Evolutionary conservation across 768 basidiomycete genomes (phyloP).

Genomic region (Lactifluus subvellereus): DNA sequence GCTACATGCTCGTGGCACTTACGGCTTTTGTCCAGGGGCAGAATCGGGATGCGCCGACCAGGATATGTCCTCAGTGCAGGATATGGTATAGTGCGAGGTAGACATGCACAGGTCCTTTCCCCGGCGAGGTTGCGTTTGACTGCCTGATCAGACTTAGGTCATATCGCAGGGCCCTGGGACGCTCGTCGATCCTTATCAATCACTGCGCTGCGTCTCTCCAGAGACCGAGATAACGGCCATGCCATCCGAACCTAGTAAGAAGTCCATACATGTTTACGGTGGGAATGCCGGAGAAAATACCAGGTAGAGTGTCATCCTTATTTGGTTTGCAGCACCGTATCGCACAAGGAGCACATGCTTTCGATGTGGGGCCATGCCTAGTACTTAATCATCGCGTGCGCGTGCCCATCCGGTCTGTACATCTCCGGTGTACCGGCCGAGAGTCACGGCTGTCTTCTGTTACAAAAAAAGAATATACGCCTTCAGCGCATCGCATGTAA

Average conservation of each 20-base stretch:
- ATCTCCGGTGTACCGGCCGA: conserved; percentile 3
- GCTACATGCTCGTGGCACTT: not conserved
- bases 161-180: not conserved
- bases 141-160: conserved; percentile 6
- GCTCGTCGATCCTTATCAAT: conserved; percentile 15
- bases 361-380: not conserved
- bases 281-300: conserved; percentile 6
- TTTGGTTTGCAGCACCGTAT: conserved; percentile 5
- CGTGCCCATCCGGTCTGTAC: not conserved
- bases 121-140: not conserved
- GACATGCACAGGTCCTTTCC: not conserved
- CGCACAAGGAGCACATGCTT: not conserved
- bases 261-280: conserved; percentile 11
- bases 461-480: conserved; percentile 6
- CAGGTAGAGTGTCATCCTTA: conserved; percentile 10
- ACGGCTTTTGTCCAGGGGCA: not conserved
- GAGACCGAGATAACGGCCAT: conserved; percentile 7
- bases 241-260: not conserved
- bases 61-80: not conserved
- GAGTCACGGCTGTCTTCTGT: conserved; percentile 5
- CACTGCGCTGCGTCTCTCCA: conserved; percentile 1
- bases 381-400: not conserved
- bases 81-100: conserved; percentile 7
- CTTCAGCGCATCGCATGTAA: conserved; percentile 8
- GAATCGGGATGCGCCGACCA: conserved; percentile 4